Conservation (phyloP, 345 rosid species). For the Zanthoxylum bungeanum region DNA sequence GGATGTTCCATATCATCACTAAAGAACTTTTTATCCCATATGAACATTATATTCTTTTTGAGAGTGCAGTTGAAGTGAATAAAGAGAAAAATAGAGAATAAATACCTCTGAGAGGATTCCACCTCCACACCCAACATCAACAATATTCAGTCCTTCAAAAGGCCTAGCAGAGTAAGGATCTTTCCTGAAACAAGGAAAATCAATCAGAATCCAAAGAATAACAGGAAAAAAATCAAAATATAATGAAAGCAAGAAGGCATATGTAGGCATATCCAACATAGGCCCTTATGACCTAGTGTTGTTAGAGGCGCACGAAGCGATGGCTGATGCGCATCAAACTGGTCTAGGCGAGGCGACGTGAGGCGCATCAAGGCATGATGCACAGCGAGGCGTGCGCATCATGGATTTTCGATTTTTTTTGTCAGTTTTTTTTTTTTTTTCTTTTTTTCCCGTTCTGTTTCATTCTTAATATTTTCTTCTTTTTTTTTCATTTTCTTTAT, state of each 20-base stretch:
- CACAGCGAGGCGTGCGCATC: no score
- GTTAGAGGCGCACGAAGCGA: no score
- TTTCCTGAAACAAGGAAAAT: slow-evolving; percentile 50
- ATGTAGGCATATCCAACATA: neutral
- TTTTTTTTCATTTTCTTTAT: no score
- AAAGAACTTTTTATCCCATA: neutral
- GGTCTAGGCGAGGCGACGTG: no score
- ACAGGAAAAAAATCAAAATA: neutral
- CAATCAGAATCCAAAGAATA: neutral
- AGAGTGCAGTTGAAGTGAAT: neutral
- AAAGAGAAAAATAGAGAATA: neutral
- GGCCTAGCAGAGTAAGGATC: slow-evolving; percentile 70
- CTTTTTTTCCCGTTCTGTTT: no score
- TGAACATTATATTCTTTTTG: neutral
- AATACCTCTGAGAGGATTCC: slow-evolving; percentile 93
- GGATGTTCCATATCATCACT: neutral
- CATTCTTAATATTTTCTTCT: no score
- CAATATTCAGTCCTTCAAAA: slow-evolving; percentile 70
- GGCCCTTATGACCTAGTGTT: no score
- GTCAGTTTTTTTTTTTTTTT: no score
- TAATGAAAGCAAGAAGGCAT: neutral
- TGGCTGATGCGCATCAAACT: no score
- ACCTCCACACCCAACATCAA: slow-evolving; percentile 94
- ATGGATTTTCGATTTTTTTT: no score
- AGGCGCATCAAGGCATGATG: no score